Evolutionary conservation across 129 eudicot species (phyloP), one percentile per base, ranked within the genome.

Genomic region (Sambucus nigra): DNA sequence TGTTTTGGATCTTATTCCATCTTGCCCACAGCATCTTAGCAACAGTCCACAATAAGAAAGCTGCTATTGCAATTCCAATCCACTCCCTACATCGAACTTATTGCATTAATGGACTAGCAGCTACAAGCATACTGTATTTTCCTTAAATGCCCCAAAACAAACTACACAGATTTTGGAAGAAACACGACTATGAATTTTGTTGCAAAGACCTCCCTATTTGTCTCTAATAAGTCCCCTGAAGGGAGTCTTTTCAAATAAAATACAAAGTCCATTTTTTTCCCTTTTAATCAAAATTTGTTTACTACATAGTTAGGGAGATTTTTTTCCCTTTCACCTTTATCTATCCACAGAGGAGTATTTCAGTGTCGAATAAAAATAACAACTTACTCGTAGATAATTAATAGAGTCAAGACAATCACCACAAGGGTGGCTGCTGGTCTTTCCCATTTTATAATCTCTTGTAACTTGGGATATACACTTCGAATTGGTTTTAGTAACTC

Each of bases 351-450:
- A n/a, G n/a, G n/a, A n/a, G n/a, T n/a, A n/a, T n/a, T n/a, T n/a
- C n/a, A n/a, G n/a, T n/a, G n/a, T n/a, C n/a, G 38, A n/a, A 16
- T 4, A 42, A 10, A 10, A 17, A 8, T 38, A 29, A 26, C 31
- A 61, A 50, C 82, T 79, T 74, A 91, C 95, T 82, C 80, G 77
- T 86, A 92, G 29, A 80, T 65, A 17, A 92, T 64, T 23, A 92
- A 28, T 9, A 92, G 72, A 14, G 73, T 54, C 6, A 70, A 38
- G 25, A 68, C 62, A 17, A 86, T 28, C 51, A 75, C 68, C 5
- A 38, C 25, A 12, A 67, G 33, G 6, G 94, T 92, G 19, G 53
- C 60, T 54, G 35, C 56, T 1, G 96, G 91, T 50, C 62, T 78
- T 73, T 86, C 80, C 99, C 96, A 92, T 14, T 55, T 57, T 20